Evolutionary conservation across 1,139 yeast species (phyloP).

Genomic region (Geotrichum siamense): DNA sequence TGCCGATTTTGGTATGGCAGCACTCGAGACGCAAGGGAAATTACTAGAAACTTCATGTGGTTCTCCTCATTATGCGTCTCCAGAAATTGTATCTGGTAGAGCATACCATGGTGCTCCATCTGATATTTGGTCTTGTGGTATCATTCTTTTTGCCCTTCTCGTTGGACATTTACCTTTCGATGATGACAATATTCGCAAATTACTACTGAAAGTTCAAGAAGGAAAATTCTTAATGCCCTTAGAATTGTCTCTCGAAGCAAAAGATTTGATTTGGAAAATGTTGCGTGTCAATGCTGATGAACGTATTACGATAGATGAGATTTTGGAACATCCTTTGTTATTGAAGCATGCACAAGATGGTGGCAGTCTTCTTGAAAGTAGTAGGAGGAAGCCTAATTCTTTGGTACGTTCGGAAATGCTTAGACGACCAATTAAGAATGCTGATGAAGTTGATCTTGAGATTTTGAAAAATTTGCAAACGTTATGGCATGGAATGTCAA

Average conservation of each 20-base stretch:
- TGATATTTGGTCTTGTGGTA: constrained; percentile 98
- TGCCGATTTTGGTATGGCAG: constrained; percentile 99
- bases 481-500: constrained; percentile 81
- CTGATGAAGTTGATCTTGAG: constrained; percentile 65
- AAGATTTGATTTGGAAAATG: constrained; percentile 77
- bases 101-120: constrained; percentile 95
- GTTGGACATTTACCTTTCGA: constrained; percentile 97
- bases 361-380: constrained; percentile 1
- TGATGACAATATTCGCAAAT: constrained; percentile 84
- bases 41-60: constrained; percentile 93
- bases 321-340: constrained; percentile 72
- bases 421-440: constrained; percentile 41
- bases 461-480: constrained; percentile 80
- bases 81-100: constrained; percentile 92
- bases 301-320: constrained; percentile 67
- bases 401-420: constrained; percentile 18
- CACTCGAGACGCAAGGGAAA: constrained; percentile 77
- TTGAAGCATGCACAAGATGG: constrained; percentile 52
- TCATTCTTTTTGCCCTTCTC: constrained; percentile 81
- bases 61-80: constrained; percentile 97
- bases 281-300: constrained; percentile 68
- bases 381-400: constrained; percentile 7
- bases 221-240: constrained; percentile 82
- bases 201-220: constrained; percentile 80
- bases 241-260: constrained; percentile 71